These are phyloP conservation scores for Trebouxia gelatinosa DNA, from an alignment of 163 green algal species.

Conservation along the genomic window DNA sequence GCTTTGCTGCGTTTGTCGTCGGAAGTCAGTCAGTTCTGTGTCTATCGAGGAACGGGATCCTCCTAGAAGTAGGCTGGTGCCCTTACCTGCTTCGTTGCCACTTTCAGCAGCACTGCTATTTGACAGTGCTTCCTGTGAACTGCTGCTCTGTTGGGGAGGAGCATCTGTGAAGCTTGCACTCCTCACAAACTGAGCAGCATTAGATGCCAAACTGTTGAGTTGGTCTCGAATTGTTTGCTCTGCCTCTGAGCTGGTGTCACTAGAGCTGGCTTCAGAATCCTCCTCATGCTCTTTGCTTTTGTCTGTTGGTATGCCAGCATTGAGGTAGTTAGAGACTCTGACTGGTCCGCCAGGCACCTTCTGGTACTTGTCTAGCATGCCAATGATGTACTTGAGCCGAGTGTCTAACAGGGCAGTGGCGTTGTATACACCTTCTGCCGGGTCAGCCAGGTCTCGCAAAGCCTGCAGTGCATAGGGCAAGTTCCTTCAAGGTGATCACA, in stretches of 20 bases:
- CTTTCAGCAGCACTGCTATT: neutral
- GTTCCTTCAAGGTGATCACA: no score
- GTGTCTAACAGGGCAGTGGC: slow-evolving; percentile 35
- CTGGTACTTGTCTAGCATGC: slow-evolving; percentile 43
- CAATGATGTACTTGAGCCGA: slow-evolving; percentile 35
- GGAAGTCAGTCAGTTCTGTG: slow-evolving; percentile 8
- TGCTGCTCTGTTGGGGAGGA: neutral
- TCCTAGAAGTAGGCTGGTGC: neutral
- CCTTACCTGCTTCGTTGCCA: slow-evolving; percentile 3
- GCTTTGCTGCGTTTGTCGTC: neutral
- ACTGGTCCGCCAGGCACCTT: slow-evolving; percentile 32
- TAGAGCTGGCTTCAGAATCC: neutral
- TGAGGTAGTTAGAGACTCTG: slow-evolving; percentile 21
- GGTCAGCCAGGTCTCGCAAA: slow-evolving; percentile 41
- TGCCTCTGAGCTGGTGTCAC: neutral
- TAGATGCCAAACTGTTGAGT: slow-evolving; percentile 2
- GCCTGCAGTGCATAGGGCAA: slow-evolving; percentile 39
- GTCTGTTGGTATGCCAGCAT: neutral
- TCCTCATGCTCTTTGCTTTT: slow-evolving; percentile 8
- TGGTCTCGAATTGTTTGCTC: slow-evolving; percentile 26
- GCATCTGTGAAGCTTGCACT: slow-evolving; percentile 5
- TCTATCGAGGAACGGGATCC: neutral
- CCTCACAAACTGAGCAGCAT: slow-evolving; percentile 20
- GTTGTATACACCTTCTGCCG: slow-evolving; percentile 43
- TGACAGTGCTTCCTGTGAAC: neutral